Percentiles rank a stretch among this genome's conserved stretches.
Conservation (phyloP, 768 basidiomycete species). For the Boletus edulis region DNA sequence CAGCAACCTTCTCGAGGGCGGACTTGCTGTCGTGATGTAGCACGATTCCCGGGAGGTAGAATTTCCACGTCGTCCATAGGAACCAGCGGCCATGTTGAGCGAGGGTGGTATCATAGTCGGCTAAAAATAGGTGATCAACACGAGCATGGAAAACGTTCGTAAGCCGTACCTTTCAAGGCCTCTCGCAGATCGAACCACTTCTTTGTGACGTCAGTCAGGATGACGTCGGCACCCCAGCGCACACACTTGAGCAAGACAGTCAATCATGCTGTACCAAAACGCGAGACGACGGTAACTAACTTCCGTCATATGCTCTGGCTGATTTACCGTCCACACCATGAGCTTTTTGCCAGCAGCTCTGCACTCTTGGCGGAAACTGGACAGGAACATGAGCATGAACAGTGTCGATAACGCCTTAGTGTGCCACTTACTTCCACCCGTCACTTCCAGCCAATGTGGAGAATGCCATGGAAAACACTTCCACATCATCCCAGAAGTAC, state of each 20-base stretch:
- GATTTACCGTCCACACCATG: constrained; percentile 97
- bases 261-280: neutral
- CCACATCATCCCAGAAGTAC: constrained; percentile 87
- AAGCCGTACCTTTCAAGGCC: constrained; percentile 50
- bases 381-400: constrained; percentile 5
- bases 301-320: constrained; percentile 87
- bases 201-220: constrained; percentile 74
- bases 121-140: constrained; percentile 31
- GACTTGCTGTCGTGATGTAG: constrained; percentile 27
- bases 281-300: constrained; percentile 36
- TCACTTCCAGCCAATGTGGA: constrained; percentile 64
- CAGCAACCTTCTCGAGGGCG: constrained; percentile 49
- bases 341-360: constrained; percentile 75
- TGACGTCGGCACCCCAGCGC: constrained; percentile 74
- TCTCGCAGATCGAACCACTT: constrained; percentile 64
- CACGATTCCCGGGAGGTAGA: constrained; percentile 51
- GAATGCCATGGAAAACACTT: constrained; percentile 87
- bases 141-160: neutral
- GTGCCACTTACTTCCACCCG: constrained; percentile 57
- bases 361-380: constrained; percentile 80
- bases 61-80: constrained; percentile 67
- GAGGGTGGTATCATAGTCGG: constrained; percentile 64
- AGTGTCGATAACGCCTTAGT: neutral
- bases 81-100: constrained; percentile 65
- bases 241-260: constrained; percentile 50